These are phyloP conservation scores for Nigrospora sphaerica DNA, from an alignment of 2,329 filamentous ascomycete species.

Conservation along the genomic window DNA sequence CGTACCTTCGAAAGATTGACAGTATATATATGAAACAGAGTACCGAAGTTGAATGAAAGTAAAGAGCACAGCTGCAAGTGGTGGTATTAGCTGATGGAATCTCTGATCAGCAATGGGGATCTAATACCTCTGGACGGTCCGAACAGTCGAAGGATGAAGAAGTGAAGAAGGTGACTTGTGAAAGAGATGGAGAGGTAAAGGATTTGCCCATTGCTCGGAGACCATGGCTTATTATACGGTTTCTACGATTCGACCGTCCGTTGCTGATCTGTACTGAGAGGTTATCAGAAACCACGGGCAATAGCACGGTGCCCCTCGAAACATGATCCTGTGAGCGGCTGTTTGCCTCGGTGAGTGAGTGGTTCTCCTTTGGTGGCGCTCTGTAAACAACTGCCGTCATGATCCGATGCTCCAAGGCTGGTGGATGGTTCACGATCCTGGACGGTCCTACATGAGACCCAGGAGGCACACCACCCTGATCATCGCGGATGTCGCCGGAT, in stretches of 20 bases:
- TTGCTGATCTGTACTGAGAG: background rate
- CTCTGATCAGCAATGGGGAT: background rate
- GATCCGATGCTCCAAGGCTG: background rate
- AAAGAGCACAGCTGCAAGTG: constrained; percentile 18
- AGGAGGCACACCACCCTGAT: background rate
- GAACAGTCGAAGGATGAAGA: background rate
- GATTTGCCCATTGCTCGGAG: background rate
- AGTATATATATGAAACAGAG: constrained; percentile 1
- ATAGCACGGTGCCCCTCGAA: background rate
- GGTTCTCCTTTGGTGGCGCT: background rate
- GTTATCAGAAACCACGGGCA: background rate
- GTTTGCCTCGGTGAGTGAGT: background rate
- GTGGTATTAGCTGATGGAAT: constrained; percentile 4
- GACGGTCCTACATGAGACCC: too few relatives aligned
- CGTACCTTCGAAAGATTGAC: constrained; percentile 16
- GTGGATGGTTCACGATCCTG: too few relatives aligned
- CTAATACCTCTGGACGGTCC: background rate
- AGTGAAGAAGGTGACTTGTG: background rate
- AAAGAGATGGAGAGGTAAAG: background rate
- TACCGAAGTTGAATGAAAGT: constrained; percentile 10
- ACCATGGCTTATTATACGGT: background rate
- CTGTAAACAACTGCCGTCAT: background rate
- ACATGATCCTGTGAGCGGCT: background rate
- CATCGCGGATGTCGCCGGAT: background rate
- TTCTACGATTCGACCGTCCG: background rate